Evolutionary conservation across 2,329 filamentous ascomycete genomes (phyloP).

Genomic region (Cytospora piceae): DNA sequence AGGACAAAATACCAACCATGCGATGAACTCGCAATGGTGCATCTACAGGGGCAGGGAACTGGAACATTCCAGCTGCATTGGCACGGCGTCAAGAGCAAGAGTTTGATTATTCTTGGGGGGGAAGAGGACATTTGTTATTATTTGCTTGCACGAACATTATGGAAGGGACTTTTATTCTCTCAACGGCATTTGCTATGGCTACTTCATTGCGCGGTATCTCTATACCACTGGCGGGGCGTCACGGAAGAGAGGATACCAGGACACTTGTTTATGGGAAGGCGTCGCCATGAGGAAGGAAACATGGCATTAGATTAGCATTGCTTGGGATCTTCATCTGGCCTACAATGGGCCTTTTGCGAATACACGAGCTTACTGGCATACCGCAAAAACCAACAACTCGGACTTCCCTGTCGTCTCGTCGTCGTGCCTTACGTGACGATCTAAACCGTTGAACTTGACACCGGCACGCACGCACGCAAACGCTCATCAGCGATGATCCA

Average conservation of each 20-base stretch:
- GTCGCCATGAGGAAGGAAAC: not conserved
- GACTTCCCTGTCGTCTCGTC: not conserved
- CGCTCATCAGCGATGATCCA: not conserved
- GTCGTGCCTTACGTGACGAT: not conserved
- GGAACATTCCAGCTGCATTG: conserved; percentile 15
- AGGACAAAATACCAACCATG: not conserved
- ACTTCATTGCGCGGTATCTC: not conserved
- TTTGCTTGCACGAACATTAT: not conserved
- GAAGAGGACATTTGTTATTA: not conserved
- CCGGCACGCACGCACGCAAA: not conserved
- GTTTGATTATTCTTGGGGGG: not conserved
- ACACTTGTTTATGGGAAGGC: not conserved
- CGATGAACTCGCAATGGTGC: conserved; percentile 6
- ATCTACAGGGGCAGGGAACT: not conserved
- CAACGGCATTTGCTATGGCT: not conserved
- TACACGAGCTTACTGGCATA: not conserved
- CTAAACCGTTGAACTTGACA: not conserved
- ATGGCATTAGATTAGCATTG: conserved; percentile 3
- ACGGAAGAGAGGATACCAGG: conserved; percentile 3
- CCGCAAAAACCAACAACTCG: not conserved
- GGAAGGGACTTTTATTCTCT: not conserved
- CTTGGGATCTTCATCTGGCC: not conserved
- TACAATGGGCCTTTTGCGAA: not conserved
- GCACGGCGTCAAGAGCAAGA: conserved; percentile 19
- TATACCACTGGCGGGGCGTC: conserved; percentile 4